A percentile compares a stretch with the other conserved stretches of the same genome.
phyloP scores from a whole-genome alignment of 2,329 filamentous ascomycete genomes.

The Neofusicoccum sp. region DNA sequence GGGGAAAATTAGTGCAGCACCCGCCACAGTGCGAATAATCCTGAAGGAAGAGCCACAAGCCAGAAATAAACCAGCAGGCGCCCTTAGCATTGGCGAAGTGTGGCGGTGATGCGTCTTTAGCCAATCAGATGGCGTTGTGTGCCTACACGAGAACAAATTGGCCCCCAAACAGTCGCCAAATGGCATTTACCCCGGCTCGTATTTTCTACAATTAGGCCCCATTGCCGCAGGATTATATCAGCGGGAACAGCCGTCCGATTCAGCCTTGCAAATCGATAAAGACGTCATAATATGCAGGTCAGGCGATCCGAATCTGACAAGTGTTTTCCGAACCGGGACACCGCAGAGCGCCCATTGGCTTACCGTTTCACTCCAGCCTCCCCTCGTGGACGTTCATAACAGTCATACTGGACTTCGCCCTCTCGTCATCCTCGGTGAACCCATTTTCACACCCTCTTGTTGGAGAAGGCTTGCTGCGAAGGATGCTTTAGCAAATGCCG shows the following conservation, averaged over 20 bases:
- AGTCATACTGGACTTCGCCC: not conserved
- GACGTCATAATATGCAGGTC: not conserved
- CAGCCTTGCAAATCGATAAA: not conserved
- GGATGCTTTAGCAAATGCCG: too few species aligned
- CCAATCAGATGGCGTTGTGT: not conserved
- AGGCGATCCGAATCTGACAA: not conserved
- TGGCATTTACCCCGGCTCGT: not conserved
- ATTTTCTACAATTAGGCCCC: not conserved
- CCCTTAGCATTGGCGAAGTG: not conserved
- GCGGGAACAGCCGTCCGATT: not conserved
- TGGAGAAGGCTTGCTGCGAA: not conserved
- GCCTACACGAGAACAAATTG: not conserved
- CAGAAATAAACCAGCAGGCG: not conserved
- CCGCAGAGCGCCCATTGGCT: not conserved
- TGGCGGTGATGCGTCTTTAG: not conserved
- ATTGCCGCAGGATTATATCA: constrained; percentile 1
- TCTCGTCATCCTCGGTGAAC: not conserved
- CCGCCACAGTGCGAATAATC: not conserved
- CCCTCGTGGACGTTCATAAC: not conserved
- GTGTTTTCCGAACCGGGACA: not conserved
- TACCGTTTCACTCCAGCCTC: not conserved
- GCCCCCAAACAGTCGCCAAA: not conserved
- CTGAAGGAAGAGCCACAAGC: not conserved
- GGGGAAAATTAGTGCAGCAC: not conserved
- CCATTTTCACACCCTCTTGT: not conserved